Percentiles rank a stretch among this genome's conserved stretches.
phyloP scores from a whole-genome alignment of 495 filamentous ascomycete genomes.

The Penicillium subrubescens region DNA sequence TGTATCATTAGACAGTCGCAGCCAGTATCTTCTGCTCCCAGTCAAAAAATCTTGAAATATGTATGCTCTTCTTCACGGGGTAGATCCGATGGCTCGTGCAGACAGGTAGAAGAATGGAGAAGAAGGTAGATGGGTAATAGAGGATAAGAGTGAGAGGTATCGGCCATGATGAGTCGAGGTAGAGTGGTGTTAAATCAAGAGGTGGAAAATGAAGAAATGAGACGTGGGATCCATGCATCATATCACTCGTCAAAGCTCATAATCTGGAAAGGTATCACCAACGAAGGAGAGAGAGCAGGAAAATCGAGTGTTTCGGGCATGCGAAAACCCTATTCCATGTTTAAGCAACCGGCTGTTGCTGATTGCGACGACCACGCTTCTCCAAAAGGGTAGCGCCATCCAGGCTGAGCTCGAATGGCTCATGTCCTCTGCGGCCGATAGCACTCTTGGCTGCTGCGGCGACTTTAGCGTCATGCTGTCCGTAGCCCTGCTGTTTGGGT shows the following conservation, averaged over 20 bases:
- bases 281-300: not conserved
- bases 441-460: slow-evolving; percentile 79
- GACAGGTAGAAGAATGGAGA: slow-evolving; percentile 2
- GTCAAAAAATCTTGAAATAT: slow-evolving; percentile 12
- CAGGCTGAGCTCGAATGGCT: slow-evolving; percentile 85
- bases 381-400: slow-evolving; percentile 88
- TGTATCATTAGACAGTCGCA: not conserved
- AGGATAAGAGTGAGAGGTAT: not conserved
- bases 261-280: not conserved
- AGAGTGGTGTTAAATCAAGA: not conserved
- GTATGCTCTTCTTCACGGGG: slow-evolving; percentile 22
- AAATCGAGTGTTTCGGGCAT: not conserved
- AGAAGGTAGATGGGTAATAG: not conserved
- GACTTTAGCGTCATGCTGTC: slow-evolving; percentile 76
- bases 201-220: not conserved
- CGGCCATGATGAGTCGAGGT: not conserved
- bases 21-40: slow-evolving; percentile 3
- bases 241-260: slow-evolving; percentile 19
- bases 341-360: slow-evolving; percentile 37
- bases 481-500: slow-evolving; percentile 67
- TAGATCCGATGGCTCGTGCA: slow-evolving; percentile 10
- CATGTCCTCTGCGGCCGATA: slow-evolving; percentile 63
- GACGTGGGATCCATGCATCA: slow-evolving; percentile 12
- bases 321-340: not conserved
- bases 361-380: slow-evolving; percentile 58